Conservation (phyloP, 2,329 filamentous ascomycete genomes). For the Cladosporium sp. region DNA sequence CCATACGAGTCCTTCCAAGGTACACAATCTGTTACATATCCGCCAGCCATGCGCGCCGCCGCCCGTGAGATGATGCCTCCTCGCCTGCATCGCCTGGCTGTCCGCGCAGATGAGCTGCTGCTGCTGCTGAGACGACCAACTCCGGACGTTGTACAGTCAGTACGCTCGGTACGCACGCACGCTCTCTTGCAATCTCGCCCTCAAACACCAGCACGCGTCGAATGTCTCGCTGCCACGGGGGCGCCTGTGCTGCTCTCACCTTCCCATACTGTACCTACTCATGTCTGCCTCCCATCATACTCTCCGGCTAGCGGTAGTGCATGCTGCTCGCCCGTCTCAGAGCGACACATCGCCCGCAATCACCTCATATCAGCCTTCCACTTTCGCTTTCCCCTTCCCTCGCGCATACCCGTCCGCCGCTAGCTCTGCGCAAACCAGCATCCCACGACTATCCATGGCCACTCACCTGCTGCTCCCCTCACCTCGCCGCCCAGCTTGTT, state of each 20-base stretch:
- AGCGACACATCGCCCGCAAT: constrained; percentile 3
- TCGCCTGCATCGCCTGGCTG: background rate
- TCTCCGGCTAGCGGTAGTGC: background rate
- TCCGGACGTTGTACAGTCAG: background rate
- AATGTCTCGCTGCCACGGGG: constrained; percentile 15
- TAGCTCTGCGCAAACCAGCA: constrained; percentile 4
- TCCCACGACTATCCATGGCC: background rate
- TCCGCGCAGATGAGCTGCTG: background rate
- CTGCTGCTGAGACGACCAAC: constrained; percentile 2
- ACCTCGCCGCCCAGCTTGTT: constrained; percentile 8
- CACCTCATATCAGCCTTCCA: constrained; percentile 9
- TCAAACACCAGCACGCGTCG: constrained; percentile 15
- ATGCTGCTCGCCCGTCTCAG: constrained; percentile 13
- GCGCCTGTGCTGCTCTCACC: background rate
- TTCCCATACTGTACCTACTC: background rate
- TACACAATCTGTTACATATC: background rate
- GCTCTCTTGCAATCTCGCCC: constrained; percentile 12
- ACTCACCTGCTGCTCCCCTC: constrained; percentile 7
- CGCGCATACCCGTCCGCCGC: constrained; percentile 4
- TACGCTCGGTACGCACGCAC: background rate
- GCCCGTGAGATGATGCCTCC: background rate
- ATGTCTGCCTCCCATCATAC: background rate
- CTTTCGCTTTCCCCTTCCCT: background rate
- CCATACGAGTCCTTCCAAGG: background rate
- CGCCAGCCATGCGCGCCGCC: background rate